phyloP scores from a whole-genome alignment of 1,284 basidiomycete species.

The Filobasidium uniguttulatum region DNA sequence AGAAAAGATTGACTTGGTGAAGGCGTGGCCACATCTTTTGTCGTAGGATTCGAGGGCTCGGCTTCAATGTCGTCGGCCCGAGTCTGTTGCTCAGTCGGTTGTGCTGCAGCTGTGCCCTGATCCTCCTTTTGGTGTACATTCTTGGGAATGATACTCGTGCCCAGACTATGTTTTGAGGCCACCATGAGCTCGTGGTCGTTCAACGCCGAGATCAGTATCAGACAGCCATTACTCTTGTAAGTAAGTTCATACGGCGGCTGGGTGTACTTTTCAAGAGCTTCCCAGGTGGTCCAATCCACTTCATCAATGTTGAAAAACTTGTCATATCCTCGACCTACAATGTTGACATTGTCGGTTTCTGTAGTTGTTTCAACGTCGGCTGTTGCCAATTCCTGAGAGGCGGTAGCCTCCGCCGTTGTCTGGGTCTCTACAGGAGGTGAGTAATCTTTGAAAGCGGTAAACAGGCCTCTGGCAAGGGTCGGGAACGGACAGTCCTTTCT shows the following conservation, averaged over 20 bases:
- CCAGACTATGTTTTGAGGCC: slow-evolving; percentile 82
- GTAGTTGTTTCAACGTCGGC: slow-evolving; percentile 1
- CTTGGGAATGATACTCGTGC: slow-evolving; percentile 2
- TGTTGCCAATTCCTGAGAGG: too few species aligned
- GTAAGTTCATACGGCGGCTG: slow-evolving; percentile 73
- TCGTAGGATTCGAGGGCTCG: not conserved
- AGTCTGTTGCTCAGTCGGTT: not conserved
- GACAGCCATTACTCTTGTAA: slow-evolving; percentile 93
- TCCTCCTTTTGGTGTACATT: slow-evolving; percentile 9
- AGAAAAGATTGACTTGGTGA: too few species aligned
- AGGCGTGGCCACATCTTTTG: not conserved
- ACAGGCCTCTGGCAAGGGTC: slow-evolving; percentile 75
- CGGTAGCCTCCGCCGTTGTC: too few species aligned
- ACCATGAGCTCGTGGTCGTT: slow-evolving; percentile 62
- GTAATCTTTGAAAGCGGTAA: slow-evolving; percentile 44
- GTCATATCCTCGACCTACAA: slow-evolving; percentile 87
- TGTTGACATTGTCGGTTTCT: slow-evolving; percentile 39
- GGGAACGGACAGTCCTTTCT: slow-evolving; percentile 78
- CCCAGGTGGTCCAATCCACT: slow-evolving; percentile 83
- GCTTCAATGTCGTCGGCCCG: not conserved
- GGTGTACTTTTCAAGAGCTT: slow-evolving; percentile 56
- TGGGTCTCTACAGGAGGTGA: slow-evolving; percentile 19
- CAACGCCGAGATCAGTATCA: slow-evolving; percentile 88
- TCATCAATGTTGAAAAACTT: slow-evolving; percentile 99
- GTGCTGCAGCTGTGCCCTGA: not conserved